Conservation (phyloP, 805 yeast genomes). For the Candida mattraensis region DNA sequence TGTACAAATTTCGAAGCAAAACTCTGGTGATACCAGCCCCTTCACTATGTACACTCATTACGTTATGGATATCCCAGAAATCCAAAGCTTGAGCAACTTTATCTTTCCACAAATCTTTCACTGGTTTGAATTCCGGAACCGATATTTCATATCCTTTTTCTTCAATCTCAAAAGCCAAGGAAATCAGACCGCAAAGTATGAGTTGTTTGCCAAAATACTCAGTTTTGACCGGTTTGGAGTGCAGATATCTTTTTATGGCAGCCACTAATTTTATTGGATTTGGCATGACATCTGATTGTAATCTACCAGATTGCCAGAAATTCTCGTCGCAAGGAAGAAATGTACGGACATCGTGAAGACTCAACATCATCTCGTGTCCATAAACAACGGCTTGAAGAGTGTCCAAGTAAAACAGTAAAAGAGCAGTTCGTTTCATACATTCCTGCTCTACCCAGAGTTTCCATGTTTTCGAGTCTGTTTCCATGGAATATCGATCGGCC, state of each 20-base stretch:
- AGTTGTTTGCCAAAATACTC: constrained; percentile 60
- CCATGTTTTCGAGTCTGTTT: constrained; percentile 34
- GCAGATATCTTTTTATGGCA: constrained; percentile 37
- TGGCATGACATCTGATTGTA: constrained; percentile 23
- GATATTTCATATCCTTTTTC: constrained; percentile 52
- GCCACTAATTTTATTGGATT: not conserved
- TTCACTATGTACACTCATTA: constrained; percentile 42
- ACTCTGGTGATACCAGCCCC: constrained; percentile 59
- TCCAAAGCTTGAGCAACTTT: constrained; percentile 60
- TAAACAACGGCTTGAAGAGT: constrained; percentile 68
- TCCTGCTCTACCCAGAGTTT: constrained; percentile 74
- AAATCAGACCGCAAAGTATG: constrained; percentile 56
- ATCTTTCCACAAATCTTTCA: constrained; percentile 56
- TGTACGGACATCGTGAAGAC: constrained; percentile 51
- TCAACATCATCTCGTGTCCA: constrained; percentile 56
- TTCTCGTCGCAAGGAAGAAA: constrained; percentile 56
- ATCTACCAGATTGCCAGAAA: constrained; percentile 39
- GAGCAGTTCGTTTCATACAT: constrained; percentile 65
- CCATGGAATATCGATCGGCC: constrained; percentile 19
- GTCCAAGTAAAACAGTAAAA: constrained; percentile 72
- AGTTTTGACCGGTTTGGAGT: constrained; percentile 39
- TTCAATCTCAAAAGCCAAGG: constrained; percentile 56
- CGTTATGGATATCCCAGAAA: constrained; percentile 37
- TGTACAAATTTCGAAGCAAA: constrained; percentile 50
- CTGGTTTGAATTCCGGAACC: constrained; percentile 35